Evolutionary conservation across 75 land plant genomes (phyloP), one percentile per base, ranked within the genome.

Genomic region (Chamaecyparis obtusa): DNA sequence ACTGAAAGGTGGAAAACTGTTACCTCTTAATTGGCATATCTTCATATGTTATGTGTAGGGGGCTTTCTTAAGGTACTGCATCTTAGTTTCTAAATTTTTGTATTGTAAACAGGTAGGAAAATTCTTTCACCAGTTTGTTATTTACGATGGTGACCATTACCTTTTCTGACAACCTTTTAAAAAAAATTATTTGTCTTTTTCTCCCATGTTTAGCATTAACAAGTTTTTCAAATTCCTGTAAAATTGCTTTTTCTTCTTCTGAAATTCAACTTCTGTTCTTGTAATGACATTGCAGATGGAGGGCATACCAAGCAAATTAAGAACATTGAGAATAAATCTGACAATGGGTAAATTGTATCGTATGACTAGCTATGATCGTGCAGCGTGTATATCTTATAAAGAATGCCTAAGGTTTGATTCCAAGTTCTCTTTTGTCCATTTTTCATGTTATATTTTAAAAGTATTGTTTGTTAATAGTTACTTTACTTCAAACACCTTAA

Each of bases 291-390:
- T 89, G 77, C 93, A 98, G 99, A 91, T 98, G 94, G 99, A 98
- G 88, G 96, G 93, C 71, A 98, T 98, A 84, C 97, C 99, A 83
- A 86, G 88, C 81, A 98, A 96, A 87, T 91, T 94, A 87, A 98
- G 99, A 88, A 93, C 92, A 36, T 86, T 98, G 85, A 92, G 89
- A 43, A 96, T 98, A 93, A 95, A 93, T 88, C 91, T 98, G 35
- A 93, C 93, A 44, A 83, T 98, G 90, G 99, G 93, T 51, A 96
- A 94, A 92, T 92, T 96, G 44, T 95, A 94, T 88, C 91, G 99
- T 35, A 90, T 93, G 87, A 90, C 95, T 67, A 94, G 92, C 49
- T 93, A 96, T 87, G 94, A 87, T 57, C 96, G 99, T 57, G 92
- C 95, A 85, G 97, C 99, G 48, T 87, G 91, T 87, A 77, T 93